phyloP scores from a whole-genome alignment of 768 basidiomycete species.

The Hysterangium stoloniferum region DNA sequence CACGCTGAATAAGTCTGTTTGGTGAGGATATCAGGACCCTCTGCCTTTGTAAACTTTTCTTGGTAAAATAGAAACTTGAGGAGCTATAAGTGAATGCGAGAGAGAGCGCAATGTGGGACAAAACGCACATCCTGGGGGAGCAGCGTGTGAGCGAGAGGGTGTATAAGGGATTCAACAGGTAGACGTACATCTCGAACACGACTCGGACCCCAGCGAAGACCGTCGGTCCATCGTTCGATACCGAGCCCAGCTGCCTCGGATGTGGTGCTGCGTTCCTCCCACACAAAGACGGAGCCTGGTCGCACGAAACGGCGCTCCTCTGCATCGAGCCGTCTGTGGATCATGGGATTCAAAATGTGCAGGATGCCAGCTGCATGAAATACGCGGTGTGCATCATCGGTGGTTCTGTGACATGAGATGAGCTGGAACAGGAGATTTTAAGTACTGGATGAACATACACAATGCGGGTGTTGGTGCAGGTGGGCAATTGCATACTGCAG shows the following conservation, averaged over 20 bases:
- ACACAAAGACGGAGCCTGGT: slow-evolving; percentile 74
- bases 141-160: slow-evolving; percentile 6
- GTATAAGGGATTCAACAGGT: slow-evolving; percentile 8
- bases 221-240: slow-evolving; percentile 82
- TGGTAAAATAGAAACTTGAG: slow-evolving; percentile 71
- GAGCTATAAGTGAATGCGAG: slow-evolving; percentile 6
- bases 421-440: background rate
- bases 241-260: slow-evolving; percentile 66
- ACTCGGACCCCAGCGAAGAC: slow-evolving; percentile 75
- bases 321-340: slow-evolving; percentile 63
- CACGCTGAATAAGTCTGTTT: slow-evolving; percentile 84
- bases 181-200: slow-evolving; percentile 68
- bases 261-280: slow-evolving; percentile 72
- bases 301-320: slow-evolving; percentile 63
- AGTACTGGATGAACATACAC: slow-evolving; percentile 21
- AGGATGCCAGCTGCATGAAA: slow-evolving; percentile 59
- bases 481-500: slow-evolving; percentile 55
- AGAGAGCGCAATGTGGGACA: slow-evolving; percentile 9
- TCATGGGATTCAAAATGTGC: slow-evolving; percentile 47
- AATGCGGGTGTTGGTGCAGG: slow-evolving; percentile 56
- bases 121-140: slow-evolving; percentile 39
- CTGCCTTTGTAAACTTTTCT: slow-evolving; percentile 57
- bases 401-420: slow-evolving; percentile 23
- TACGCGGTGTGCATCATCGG: slow-evolving; percentile 62
- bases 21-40: slow-evolving; percentile 60